phyloP scores from a whole-genome alignment of 257 asterid species.

The Solanum sejunctum region DNA sequence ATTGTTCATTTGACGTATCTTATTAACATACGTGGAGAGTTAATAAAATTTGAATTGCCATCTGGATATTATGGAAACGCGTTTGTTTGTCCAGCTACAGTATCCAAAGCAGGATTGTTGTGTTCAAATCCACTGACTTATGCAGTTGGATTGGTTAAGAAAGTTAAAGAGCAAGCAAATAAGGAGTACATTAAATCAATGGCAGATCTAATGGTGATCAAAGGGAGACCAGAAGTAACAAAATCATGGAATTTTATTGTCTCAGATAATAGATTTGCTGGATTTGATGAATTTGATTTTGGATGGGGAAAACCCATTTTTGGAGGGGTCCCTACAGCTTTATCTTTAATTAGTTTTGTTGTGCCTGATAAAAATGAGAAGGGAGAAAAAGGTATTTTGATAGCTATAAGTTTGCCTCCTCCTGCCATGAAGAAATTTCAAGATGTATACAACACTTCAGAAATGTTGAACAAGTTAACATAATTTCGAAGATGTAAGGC shows the following conservation, averaged over 20 bases:
- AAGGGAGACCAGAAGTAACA: background rate
- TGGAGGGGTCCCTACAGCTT: background rate
- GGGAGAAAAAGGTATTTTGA: background rate
- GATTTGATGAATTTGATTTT: background rate
- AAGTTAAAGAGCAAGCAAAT: too few species aligned
- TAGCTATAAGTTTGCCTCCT: background rate
- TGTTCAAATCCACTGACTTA: too few species aligned
- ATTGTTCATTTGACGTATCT: too few species aligned
- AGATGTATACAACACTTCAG: background rate
- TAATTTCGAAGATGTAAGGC: too few species aligned
- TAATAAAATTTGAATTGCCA: too few species aligned
- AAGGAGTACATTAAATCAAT: too few species aligned
- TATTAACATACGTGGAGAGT: too few species aligned
- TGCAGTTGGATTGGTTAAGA: too few species aligned
- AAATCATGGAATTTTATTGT: background rate
- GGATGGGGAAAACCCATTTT: slow-evolving; percentile 3
- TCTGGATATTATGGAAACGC: too few species aligned
- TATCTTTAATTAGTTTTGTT: background rate
- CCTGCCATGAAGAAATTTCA: background rate
- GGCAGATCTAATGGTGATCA: slow-evolving; percentile 2
- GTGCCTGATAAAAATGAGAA: background rate
- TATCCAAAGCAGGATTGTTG: too few species aligned
- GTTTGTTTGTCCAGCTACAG: too few species aligned
- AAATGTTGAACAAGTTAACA: too few species aligned
- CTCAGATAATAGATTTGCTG: background rate